These are phyloP conservation scores for Monilinia fructigena DNA, from an alignment of 2,329 filamentous ascomycete species.

Conservation along the genomic window DNA sequence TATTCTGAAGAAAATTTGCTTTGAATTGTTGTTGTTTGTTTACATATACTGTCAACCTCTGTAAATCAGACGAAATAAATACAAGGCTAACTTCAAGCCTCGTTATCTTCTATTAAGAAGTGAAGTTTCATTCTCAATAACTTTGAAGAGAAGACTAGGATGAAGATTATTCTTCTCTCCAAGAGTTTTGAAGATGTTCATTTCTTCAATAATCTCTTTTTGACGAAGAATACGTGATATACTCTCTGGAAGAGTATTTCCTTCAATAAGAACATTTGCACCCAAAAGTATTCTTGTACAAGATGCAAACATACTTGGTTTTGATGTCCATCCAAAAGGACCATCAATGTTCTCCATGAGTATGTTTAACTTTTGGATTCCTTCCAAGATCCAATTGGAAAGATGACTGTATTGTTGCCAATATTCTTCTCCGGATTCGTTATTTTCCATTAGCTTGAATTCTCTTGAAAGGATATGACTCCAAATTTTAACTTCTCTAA, in stretches of 20 bases:
- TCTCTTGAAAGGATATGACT: slow-evolving; percentile 42
- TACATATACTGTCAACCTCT: neutral
- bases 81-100: slow-evolving; percentile 3
- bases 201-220: slow-evolving; percentile 6
- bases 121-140: slow-evolving; percentile 9
- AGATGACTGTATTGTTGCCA: slow-evolving; percentile 9
- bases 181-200: slow-evolving; percentile 11
- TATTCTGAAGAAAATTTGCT: neutral
- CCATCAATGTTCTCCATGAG: slow-evolving; percentile 52
- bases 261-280: slow-evolving; percentile 26
- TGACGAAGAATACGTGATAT: neutral
- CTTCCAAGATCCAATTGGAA: slow-evolving; percentile 48
- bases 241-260: neutral
- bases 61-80: neutral
- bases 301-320: slow-evolving; percentile 64
- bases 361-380: slow-evolving; percentile 23
- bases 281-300: slow-evolving; percentile 48
- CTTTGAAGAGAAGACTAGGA: slow-evolving; percentile 4
- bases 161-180: slow-evolving; percentile 20
- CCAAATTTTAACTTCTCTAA: slow-evolving; percentile 73
- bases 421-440: neutral
- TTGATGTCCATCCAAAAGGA: slow-evolving; percentile 70
- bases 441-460: slow-evolving; percentile 24
- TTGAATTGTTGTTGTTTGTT: neutral
- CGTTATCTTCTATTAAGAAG: slow-evolving; percentile 11